A percentile compares a stretch with the other conserved stretches of the same genome.
Evolutionary conservation across 1,139 yeast genomes (phyloP).

Genomic region (Debaryomycetaceae sp.): DNA sequence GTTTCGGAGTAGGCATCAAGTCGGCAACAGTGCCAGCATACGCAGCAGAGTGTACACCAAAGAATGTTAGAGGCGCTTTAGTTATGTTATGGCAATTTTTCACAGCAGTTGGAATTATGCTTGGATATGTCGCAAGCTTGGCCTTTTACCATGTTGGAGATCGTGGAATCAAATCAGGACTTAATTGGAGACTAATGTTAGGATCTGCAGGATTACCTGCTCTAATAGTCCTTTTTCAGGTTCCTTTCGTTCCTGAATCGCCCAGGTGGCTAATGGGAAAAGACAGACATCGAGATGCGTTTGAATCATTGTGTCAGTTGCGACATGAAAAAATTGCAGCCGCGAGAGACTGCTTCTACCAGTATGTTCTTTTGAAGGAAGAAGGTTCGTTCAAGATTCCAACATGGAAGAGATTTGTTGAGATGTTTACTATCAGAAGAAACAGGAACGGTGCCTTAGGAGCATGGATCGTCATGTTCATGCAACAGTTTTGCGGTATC

Average conservation of each 20-base stretch:
- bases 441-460: slow-evolving; percentile 81
- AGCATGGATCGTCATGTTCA: slow-evolving; percentile 78
- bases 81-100: slow-evolving; percentile 90
- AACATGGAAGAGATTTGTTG: slow-evolving; percentile 47
- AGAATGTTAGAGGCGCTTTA: slow-evolving; percentile 70
- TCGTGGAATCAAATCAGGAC: slow-evolving; percentile 41
- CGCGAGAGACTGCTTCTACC: slow-evolving; percentile 74
- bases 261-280: slow-evolving; percentile 72
- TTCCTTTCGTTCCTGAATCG: slow-evolving; percentile 71
- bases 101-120: slow-evolving; percentile 84
- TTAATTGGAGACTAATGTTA: slow-evolving; percentile 68
- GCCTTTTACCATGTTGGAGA: slow-evolving; percentile 46
- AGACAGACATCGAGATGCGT: slow-evolving; percentile 56
- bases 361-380: slow-evolving; percentile 60
- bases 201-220: slow-evolving; percentile 20
- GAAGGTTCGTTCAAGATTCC: slow-evolving; percentile 61
- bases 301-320: slow-evolving; percentile 45
- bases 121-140: slow-evolving; percentile 69
- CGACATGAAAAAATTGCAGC: slow-evolving; percentile 57
- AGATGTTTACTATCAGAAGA: slow-evolving; percentile 66
- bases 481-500: slow-evolving; percentile 92
- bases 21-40: slow-evolving; percentile 80
- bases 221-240: slow-evolving; percentile 26
- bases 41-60: slow-evolving; percentile 79
- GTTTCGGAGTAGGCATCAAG: slow-evolving; percentile 78